Percentiles rank a stretch among this genome's conserved stretches.
Conservation (phyloP, 176 grass and related monocot genomes). For the Phragmites australis region DNA sequence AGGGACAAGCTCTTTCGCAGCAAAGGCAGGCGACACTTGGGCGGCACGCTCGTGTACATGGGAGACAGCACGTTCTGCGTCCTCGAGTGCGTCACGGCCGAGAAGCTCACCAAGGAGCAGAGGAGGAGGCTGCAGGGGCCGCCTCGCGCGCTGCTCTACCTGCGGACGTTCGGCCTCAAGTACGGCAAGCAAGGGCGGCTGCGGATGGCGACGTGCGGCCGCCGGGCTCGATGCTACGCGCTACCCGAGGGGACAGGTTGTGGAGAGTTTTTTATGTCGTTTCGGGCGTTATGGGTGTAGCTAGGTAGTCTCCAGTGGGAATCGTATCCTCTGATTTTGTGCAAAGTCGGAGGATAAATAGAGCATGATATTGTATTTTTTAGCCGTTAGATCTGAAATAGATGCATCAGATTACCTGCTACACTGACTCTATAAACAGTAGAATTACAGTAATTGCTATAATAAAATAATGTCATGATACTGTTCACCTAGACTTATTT, state of each 20-base stretch:
- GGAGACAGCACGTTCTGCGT: background rate
- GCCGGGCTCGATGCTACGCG: background rate
- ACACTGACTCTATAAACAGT: too few species aligned
- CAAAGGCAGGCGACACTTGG: background rate
- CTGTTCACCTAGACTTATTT: too few species aligned
- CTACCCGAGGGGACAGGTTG: background rate
- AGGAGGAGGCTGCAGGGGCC: background rate
- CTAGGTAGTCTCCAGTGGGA: too few species aligned
- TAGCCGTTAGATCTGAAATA: too few species aligned
- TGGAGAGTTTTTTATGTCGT: background rate
- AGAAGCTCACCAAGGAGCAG: background rate
- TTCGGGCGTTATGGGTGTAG: background rate
- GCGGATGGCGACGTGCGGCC: constrained; percentile 2
- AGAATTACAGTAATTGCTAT: too few species aligned
- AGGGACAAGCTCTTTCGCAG: background rate
- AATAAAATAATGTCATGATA: too few species aligned
- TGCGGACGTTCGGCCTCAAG: constrained; percentile 4
- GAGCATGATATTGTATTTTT: too few species aligned
- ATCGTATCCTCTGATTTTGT: too few species aligned
- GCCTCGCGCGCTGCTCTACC: background rate
- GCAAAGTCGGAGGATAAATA: too few species aligned
- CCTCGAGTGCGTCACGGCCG: background rate
- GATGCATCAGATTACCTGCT: too few species aligned
- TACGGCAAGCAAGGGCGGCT: constrained; percentile 3
- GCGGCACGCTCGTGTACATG: constrained; percentile 11